Base-by-base conservation (phyloP, 106 monocot species). In the Iris macrosiphon region DNA sequence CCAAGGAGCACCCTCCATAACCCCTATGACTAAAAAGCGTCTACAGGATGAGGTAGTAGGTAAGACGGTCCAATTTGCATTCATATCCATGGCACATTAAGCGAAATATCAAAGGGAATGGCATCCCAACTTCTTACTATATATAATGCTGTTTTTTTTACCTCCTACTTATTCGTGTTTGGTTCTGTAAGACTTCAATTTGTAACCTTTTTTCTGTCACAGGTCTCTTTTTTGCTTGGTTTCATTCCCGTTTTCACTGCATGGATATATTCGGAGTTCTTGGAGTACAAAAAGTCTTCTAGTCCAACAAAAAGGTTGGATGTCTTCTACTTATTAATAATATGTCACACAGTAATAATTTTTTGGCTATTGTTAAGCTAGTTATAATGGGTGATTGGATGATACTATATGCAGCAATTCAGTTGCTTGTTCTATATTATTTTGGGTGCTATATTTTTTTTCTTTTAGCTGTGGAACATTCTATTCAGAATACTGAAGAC, bases 151-250 rank as follows among this genome's bases (percentile, higher is more conserved):
- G 7, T 35, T 35, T 10, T 35, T 35, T 35, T 35, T 4, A 10
- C 34, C 4, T 35, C 10, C 7, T 35, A 6, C 34, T 4, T 35
- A 35, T 35, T 6, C 10, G 4, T 35, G 34, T 6, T 35, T 35
- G 4, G 34, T 35, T 35, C 34, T 35, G 34, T 35, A 35, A 35
- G 10, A 35, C 34, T 6, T 35, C 34, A 35, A 6, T 10, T 6
- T 35, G 10, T 35, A 4, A 4, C 34, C 4, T 35, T 35, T 35
- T 4, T 35, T 35, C 34, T 35, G 34, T 35, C 4, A 35, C 72
- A 96, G 95, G 85, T 89, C 29, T 96, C 95, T 18, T 86, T 96
- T 67, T 56, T 96, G 63, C 85, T 96, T 57, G 89, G 82, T 38
- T 73, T 86, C 45, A 59, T 96, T 31, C 95, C 95, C 43, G 54